Conservation (phyloP, 2,329 filamentous ascomycete species). For the Pseudocercospora crystallina region DNA sequence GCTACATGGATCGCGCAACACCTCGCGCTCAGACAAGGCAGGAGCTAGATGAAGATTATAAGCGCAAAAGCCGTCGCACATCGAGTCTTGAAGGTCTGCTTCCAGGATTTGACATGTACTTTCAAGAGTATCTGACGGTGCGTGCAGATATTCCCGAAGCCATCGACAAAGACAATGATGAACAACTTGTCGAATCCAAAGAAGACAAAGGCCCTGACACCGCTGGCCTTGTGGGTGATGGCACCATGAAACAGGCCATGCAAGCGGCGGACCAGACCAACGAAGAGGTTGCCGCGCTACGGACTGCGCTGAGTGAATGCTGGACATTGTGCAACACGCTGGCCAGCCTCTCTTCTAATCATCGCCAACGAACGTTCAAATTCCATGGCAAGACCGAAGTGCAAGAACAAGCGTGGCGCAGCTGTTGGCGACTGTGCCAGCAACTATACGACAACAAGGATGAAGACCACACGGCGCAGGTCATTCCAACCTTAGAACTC, state of each 20-base stretch:
- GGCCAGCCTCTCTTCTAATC: slow-evolving; percentile 78
- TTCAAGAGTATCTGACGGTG: slow-evolving; percentile 22
- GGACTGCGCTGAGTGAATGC: slow-evolving; percentile 77
- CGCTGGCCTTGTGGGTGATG: slow-evolving; percentile 36
- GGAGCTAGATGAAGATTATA: slow-evolving; percentile 63
- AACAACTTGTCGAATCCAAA: slow-evolving; percentile 18
- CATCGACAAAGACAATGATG: slow-evolving; percentile 39
- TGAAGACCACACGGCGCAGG: slow-evolving; percentile 66
- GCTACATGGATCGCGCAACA: slow-evolving; percentile 66
- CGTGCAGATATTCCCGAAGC: slow-evolving; percentile 48
- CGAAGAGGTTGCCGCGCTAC: slow-evolving; percentile 66
- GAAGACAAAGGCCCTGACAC: slow-evolving; percentile 33
- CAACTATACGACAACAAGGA: slow-evolving; percentile 80
- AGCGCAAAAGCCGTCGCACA: slow-evolving; percentile 62
- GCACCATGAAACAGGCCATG: slow-evolving; percentile 52
- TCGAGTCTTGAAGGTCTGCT: slow-evolving; percentile 71
- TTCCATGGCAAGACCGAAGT: slow-evolving; percentile 71
- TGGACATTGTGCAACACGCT: slow-evolving; percentile 94
- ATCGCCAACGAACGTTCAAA: slow-evolving; percentile 76
- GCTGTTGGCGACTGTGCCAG: slow-evolving; percentile 90
- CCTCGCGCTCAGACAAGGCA: slow-evolving; percentile 80
- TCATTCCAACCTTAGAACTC: slow-evolving; percentile 75
- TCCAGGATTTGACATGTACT: slow-evolving; percentile 22
- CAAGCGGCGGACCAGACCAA: slow-evolving; percentile 53
- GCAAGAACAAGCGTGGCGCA: slow-evolving; percentile 88